Conservation (phyloP, 208 protist genomes). For the Leishmania major region DNA sequence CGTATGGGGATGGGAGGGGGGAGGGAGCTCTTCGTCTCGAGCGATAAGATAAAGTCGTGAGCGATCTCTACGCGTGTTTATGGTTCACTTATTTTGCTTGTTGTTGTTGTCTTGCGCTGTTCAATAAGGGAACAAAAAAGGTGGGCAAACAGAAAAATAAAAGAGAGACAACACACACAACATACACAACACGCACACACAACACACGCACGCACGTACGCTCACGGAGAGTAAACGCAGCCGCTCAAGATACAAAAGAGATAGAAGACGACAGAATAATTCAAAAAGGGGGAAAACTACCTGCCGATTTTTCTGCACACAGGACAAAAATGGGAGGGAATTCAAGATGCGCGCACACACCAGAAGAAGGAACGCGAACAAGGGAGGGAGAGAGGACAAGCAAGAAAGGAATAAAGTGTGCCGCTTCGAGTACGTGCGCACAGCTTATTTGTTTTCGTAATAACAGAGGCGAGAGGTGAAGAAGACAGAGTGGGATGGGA, state of each 20-base stretch:
- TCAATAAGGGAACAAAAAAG: too few relatives aligned
- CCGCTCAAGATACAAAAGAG: background rate
- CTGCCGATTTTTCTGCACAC: background rate
- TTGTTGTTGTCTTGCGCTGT: too few relatives aligned
- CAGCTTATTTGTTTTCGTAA: background rate
- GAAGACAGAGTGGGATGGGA: background rate
- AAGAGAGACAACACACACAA: too few relatives aligned
- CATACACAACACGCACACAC: too few relatives aligned
- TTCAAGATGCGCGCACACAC: background rate
- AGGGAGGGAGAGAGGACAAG: background rate
- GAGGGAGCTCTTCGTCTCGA: background rate
- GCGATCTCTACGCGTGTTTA: too few relatives aligned
- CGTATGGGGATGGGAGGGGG: background rate
- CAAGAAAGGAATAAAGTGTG: background rate
- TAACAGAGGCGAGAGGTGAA: constrained; percentile 8
- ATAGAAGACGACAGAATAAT: background rate
- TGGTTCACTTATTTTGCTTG: too few relatives aligned
- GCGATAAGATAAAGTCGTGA: too few relatives aligned
- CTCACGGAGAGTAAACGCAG: too few relatives aligned
- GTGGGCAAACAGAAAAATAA: too few relatives aligned
- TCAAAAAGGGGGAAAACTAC: background rate
- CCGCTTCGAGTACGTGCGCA: background rate
- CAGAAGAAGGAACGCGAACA: constrained; percentile 9
- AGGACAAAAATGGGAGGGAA: background rate
- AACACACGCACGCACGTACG: too few relatives aligned